Percentiles rank a stretch among this genome's conserved stretches.
These are phyloP conservation scores for Wickerhamomyces bovis DNA, from an alignment of 805 yeast genomes.

Conservation along the genomic window DNA sequence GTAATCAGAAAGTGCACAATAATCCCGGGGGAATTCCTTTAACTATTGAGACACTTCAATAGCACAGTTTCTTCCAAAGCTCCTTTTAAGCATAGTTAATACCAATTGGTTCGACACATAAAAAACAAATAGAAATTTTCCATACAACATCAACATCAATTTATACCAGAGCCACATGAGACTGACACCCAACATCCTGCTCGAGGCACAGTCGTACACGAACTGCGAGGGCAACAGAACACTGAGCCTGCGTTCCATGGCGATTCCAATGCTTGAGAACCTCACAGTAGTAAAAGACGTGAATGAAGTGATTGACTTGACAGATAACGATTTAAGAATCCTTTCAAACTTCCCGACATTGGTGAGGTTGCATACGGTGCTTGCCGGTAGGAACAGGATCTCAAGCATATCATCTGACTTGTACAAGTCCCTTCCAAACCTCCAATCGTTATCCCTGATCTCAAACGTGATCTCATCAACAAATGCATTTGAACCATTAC, in stretches of 20 bases:
- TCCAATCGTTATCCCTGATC: conserved; percentile 46
- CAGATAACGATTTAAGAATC: conserved; percentile 63
- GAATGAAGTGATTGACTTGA: conserved; percentile 57
- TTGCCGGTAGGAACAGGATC: conserved; percentile 62
- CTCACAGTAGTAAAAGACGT: conserved; percentile 36
- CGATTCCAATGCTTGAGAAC: conserved; percentile 39
- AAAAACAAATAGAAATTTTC: too few species aligned
- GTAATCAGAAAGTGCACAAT: too few species aligned
- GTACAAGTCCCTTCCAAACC: conserved; percentile 34
- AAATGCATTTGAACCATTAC: conserved; percentile 34
- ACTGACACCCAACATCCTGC: conserved; percentile 44
- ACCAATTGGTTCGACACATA: background rate
- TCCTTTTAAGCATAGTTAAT: background rate
- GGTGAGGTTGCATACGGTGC: conserved; percentile 41
- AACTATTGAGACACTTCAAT: too few species aligned
- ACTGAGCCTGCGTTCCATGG: conserved; percentile 35
- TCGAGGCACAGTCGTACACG: conserved; percentile 44
- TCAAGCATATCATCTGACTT: conserved; percentile 32
- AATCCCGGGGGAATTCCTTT: too few species aligned
- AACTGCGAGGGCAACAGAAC: conserved; percentile 36
- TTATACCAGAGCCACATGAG: conserved; percentile 35
- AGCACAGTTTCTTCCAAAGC: too few species aligned
- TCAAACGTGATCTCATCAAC: conserved; percentile 46
- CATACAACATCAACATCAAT: background rate
- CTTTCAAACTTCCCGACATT: conserved; percentile 45